Percentiles rank a stretch among this genome's conserved stretches.
Conservation (phyloP, 768 basidiomycete genomes). For the Lactarius evosmus region DNA sequence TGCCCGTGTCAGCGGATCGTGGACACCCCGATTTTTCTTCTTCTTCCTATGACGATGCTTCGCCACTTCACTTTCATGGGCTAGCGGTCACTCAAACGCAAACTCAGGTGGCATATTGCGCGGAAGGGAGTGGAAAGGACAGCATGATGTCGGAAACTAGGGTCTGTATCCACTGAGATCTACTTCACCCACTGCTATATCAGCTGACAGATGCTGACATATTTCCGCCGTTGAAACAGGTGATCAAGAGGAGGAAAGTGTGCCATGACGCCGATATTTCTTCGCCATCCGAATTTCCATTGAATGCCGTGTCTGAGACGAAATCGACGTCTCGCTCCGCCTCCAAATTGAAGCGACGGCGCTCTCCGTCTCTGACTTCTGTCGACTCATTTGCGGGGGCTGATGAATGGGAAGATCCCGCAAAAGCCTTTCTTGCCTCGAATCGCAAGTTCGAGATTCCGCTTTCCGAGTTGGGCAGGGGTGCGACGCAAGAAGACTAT, state of each 20-base stretch:
- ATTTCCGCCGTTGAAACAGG: constrained; percentile 1
- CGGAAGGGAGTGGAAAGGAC: not conserved
- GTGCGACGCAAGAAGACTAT: constrained; percentile 26
- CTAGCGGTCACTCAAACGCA: constrained; percentile 55
- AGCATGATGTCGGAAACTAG: not conserved
- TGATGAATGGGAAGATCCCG: constrained; percentile 20
- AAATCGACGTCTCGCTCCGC: constrained; percentile 4
- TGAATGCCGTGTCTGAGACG: not conserved
- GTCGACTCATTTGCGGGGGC: constrained; percentile 19
- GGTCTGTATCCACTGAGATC: constrained; percentile 3
- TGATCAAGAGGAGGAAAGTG: constrained; percentile 15
- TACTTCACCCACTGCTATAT: not conserved
- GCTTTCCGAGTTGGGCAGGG: constrained; percentile 50
- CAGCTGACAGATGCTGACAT: constrained; percentile 3
- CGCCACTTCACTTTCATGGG: constrained; percentile 57
- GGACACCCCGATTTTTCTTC: constrained; percentile 27
- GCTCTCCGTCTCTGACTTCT: constrained; percentile 15
- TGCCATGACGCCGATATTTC: not conserved
- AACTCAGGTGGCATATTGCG: constrained; percentile 38
- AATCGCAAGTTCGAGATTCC: constrained; percentile 44
- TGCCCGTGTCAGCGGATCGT: constrained; percentile 22
- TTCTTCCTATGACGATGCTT: constrained; percentile 33
- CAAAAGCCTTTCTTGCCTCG: constrained; percentile 27
- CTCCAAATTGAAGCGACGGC: constrained; percentile 18
- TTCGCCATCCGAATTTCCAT: not conserved